Conservation (phyloP, 2,329 filamentous ascomycete genomes). For the Colletotrichum musae region DNA sequence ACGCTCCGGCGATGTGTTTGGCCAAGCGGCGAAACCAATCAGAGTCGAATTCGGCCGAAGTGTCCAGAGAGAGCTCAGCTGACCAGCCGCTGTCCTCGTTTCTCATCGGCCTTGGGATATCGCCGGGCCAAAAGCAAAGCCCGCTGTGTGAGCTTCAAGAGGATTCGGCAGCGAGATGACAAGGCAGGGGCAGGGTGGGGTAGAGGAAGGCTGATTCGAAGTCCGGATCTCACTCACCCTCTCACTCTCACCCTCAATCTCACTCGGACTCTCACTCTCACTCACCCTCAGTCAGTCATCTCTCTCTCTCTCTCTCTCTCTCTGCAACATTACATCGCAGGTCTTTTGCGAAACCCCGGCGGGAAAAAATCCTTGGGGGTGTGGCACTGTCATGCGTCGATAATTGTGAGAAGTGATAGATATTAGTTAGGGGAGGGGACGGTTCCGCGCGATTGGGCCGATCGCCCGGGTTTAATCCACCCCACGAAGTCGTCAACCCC, state of each 20-base stretch:
- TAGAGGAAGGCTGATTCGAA: no score
- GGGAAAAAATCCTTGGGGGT: slow-evolving; percentile 5
- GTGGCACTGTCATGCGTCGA: slow-evolving; percentile 31
- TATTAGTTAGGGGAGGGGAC: slow-evolving; percentile 5
- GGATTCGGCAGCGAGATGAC: slow-evolving; percentile 17
- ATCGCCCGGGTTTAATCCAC: slow-evolving; percentile 35
- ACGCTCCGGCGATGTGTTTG: not conserved
- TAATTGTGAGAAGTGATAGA: slow-evolving; percentile 29
- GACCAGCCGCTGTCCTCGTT: no score
- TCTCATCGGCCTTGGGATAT: not conserved
- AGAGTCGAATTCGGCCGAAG: not conserved
- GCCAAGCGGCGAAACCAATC: slow-evolving; percentile 7
- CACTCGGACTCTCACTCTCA: not conserved
- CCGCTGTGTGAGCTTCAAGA: not conserved
- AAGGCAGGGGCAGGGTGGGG: slow-evolving; percentile 5
- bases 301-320: not conserved
- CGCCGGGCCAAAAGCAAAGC: not conserved
- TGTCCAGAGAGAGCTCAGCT: not conserved
- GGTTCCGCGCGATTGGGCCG: slow-evolving; percentile 36
- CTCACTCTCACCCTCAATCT: no score
- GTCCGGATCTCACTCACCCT: no score
- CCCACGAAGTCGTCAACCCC: slow-evolving; percentile 13
- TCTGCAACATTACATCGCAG: not conserved
- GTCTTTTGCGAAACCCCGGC: not conserved
- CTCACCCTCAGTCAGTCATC: no score